These are phyloP conservation scores for Bacidia gigantensis DNA, from an alignment of 495 filamentous ascomycete genomes.

Conservation along the genomic window DNA sequence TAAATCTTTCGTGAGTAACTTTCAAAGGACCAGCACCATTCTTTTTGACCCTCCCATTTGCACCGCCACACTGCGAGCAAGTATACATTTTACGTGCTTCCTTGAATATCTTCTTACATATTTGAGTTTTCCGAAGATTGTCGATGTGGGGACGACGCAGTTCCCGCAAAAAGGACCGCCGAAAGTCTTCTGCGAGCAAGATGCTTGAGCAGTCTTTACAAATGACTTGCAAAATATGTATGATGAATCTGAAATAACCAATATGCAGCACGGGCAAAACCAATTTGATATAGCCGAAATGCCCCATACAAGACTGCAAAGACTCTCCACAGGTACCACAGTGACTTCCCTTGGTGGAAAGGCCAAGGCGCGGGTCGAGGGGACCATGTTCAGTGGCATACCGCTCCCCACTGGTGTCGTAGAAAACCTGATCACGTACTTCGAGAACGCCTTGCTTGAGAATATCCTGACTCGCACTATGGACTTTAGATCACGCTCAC, in stretches of 20 bases:
- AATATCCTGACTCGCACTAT: slow-evolving; percentile 72
- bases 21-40: slow-evolving; percentile 64
- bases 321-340: slow-evolving; percentile 74
- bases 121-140: slow-evolving; percentile 61
- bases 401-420: slow-evolving; percentile 65
- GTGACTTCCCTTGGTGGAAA: slow-evolving; percentile 56
- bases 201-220: slow-evolving; percentile 79
- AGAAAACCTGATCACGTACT: slow-evolving; percentile 80
- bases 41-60: slow-evolving; percentile 86
- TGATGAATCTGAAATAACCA: slow-evolving; percentile 84
- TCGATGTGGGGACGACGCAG: slow-evolving; percentile 73
- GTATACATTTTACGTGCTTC: slow-evolving; percentile 72
- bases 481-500: slow-evolving; percentile 16
- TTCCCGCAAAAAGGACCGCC: slow-evolving; percentile 57
- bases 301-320: slow-evolving; percentile 73
- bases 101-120: slow-evolving; percentile 75
- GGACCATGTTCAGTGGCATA: slow-evolving; percentile 64
- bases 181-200: slow-evolving; percentile 61
- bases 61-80: slow-evolving; percentile 59
- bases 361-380: slow-evolving; percentile 76
- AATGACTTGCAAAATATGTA: slow-evolving; percentile 77
- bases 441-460: slow-evolving; percentile 87
- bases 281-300: slow-evolving; percentile 85
- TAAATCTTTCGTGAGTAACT: slow-evolving; percentile 86
- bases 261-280: slow-evolving; percentile 89